phyloP scores from a whole-genome alignment of 768 basidiomycete genomes.

The Astraeus odoratus region DNA sequence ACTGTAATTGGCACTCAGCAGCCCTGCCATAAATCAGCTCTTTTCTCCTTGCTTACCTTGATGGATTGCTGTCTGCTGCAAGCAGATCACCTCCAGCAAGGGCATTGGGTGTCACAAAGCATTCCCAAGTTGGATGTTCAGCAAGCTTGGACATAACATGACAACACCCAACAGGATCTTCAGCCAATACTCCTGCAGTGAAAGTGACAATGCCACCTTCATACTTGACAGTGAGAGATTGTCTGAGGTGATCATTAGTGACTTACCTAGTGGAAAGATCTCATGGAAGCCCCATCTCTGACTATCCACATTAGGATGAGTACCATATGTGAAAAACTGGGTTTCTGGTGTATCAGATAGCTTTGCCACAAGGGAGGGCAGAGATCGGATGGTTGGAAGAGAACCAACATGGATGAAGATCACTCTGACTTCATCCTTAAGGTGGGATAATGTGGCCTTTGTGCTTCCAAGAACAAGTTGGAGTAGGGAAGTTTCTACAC shows the following conservation, averaged over 20 bases:
- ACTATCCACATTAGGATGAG: conserved; percentile 45
- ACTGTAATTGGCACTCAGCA: background rate
- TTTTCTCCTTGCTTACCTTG: conserved; percentile 7
- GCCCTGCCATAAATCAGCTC: background rate
- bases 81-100: conserved; percentile 38
- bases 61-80: background rate
- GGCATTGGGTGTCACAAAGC: conserved; percentile 59
- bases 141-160: conserved; percentile 44
- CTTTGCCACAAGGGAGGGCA: conserved; percentile 45
- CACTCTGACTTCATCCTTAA: conserved; percentile 36
- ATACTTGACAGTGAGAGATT: background rate
- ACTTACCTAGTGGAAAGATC: conserved; percentile 62
- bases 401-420: conserved; percentile 66
- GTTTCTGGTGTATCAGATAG: conserved; percentile 37
- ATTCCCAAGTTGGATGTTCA: conserved; percentile 61
- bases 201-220: conserved; percentile 72
- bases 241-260: background rate
- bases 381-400: conserved; percentile 38
- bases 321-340: conserved; percentile 65
- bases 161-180: conserved; percentile 43
- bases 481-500: conserved; percentile 40
- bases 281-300: conserved; percentile 56
- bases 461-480: conserved; percentile 38
- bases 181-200: conserved; percentile 51
- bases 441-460: conserved; percentile 31